Evolutionary conservation across 78 protist species (phyloP), one percentile per base, ranked within the genome.

Genomic region (Mastigamoeba balamuthi): DNA sequence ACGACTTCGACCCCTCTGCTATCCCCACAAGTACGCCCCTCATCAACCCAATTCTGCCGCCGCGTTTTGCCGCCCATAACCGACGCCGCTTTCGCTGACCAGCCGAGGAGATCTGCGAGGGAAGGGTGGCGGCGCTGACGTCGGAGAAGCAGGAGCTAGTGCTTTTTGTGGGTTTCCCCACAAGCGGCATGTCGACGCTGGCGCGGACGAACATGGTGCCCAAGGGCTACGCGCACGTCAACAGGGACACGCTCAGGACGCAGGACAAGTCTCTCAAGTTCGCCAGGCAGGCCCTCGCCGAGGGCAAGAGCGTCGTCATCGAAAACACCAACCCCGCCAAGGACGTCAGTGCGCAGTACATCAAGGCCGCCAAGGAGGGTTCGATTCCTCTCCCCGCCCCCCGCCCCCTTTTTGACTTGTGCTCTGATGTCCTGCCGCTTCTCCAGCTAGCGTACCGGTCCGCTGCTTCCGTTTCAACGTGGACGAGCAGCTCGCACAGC

Each of bases 111-210:
- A 28, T 74, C 4, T 28, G 4, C 74, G 72, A 44, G 6, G 78
- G 65, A 1, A 74, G 38, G 35, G 63, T 6, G 2, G 44, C 6
- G 4, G 74, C 28, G 69, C 66, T 48, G 53, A 7, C 29, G 41
- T 70, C 67, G 17, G 68, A 4, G 53, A 75, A 35, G 72, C 70
- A 48, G 74, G 91, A 80, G 10, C 79, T 85, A 3, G 85, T 91
- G 35, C 6, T 66, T 72, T 44, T 75, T 8, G 72, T 41, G 17
- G 25, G 76, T 70, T 75, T 82, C 63, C 44, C n/a, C 0, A 92
- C 84, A 0, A 6, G 70, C 48, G 95, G 95, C 10, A 91, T 87
- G 76, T 42, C 84, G 10, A 84, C 87, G 8, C 87, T 91, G 35
- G 5, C 76, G 68, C 37, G 76, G 35, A 78, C 40, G 17, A 28